These are phyloP conservation scores for Papiliotrema flavescens DNA, from an alignment of 1,284 basidiomycete species.

Conservation along the genomic window DNA sequence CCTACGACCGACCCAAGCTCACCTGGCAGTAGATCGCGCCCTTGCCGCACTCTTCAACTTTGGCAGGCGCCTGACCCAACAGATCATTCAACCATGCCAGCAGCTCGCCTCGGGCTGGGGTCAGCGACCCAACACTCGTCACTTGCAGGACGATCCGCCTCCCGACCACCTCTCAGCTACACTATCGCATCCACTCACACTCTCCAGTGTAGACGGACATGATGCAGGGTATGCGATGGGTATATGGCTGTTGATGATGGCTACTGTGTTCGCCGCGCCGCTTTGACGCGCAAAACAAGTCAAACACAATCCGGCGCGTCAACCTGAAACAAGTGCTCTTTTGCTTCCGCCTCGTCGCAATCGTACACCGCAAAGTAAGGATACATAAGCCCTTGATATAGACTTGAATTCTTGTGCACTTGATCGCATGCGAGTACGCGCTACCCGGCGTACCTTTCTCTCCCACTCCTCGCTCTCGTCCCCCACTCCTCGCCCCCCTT, in stretches of 20 bases:
- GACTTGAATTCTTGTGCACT: no score
- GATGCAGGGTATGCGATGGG: neutral
- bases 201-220: slow-evolving; percentile 45
- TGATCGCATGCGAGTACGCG: no score
- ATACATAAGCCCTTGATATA: no score
- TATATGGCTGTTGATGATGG: neutral
- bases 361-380: no score
- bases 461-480: no score
- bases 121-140: neutral
- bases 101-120: slow-evolving; percentile 68
- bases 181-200: slow-evolving; percentile 25
- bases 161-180: neutral
- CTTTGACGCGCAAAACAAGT: neutral
- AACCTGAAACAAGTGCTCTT: neutral
- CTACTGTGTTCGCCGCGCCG: no score
- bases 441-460: no score
- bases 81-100: slow-evolving; percentile 93
- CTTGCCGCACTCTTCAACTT: slow-evolving; percentile 89
- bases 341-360: no score
- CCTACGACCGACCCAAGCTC: slow-evolving; percentile 21
- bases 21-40: slow-evolving; percentile 84
- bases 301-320: neutral
- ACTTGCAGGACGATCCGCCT: neutral
- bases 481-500: no score
- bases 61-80: slow-evolving; percentile 72